These are phyloP conservation scores for Climacium dendroides DNA, from an alignment of 225 moss, liverwort and hornwort species.

Conservation along the genomic window DNA sequence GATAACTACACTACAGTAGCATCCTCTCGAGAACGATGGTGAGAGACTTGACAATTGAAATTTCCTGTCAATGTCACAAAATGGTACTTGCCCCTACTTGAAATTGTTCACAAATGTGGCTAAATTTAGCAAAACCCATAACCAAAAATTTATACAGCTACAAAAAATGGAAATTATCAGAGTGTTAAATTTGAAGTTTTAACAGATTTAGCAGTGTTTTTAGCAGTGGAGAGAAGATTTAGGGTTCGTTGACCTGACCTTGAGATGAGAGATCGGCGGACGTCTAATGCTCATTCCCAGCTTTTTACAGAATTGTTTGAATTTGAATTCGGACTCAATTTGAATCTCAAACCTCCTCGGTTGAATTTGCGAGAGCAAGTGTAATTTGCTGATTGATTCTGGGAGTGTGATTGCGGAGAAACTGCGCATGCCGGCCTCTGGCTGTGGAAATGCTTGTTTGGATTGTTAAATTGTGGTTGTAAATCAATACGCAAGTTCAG, in stretches of 20 bases:
- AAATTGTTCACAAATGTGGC: neutral
- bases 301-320: neutral
- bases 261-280: neutral
- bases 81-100: too few relatives aligned
- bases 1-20: neutral
- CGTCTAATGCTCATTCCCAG: neutral
- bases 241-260: neutral
- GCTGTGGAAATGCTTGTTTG: neutral
- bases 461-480: neutral
- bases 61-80: too few relatives aligned
- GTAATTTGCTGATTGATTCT: neutral
- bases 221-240: neutral
- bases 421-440: neutral
- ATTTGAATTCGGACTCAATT: neutral
- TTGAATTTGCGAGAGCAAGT: neutral
- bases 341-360: neutral
- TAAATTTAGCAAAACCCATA: neutral
- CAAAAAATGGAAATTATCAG: neutral
- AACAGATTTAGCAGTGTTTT: neutral
- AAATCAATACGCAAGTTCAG: neutral
- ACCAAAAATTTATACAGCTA: neutral
- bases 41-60: too few relatives aligned
- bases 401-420: neutral
- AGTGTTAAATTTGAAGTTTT: neutral
- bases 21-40: too few relatives aligned